These are phyloP conservation scores for Kwoniella newhampshirensis DNA, from an alignment of 768 basidiomycete species.

Conservation along the genomic window DNA sequence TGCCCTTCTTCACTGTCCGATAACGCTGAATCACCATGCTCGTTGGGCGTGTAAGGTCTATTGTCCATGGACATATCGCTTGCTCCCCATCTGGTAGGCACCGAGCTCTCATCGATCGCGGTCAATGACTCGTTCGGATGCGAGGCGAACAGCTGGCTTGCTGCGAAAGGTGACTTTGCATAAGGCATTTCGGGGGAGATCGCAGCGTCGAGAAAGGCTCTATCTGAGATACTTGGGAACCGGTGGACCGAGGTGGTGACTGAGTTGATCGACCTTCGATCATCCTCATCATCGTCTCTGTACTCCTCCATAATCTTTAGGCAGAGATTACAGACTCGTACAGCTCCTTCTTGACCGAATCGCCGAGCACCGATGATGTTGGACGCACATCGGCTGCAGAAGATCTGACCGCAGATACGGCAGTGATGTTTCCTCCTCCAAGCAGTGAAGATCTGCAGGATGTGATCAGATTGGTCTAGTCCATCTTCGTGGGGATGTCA, in stretches of 20 bases:
- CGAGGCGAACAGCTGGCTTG: conserved; percentile 75
- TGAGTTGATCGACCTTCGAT: conserved; percentile 76
- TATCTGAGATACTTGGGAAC: conserved; percentile 58
- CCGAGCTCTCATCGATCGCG: conserved; percentile 36
- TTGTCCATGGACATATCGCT: conserved; percentile 10
- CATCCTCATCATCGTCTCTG: conserved; percentile 89
- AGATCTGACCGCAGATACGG: conserved; percentile 98
- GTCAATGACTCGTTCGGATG: conserved; percentile 39
- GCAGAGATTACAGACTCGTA: conserved; percentile 93
- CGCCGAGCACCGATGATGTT: conserved; percentile 92
- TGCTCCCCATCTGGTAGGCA: conserved; percentile 25
- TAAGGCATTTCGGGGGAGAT: conserved; percentile 65
- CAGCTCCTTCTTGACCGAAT: conserved; percentile 91
- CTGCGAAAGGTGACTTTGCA: conserved; percentile 82
- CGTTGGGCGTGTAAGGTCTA: conserved; percentile 25
- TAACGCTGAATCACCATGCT: conserved; percentile 24
- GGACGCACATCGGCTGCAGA: conserved; percentile 94
- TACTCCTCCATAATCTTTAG: conserved; percentile 86
- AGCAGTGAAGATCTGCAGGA: conserved; percentile 65
- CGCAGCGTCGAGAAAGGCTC: conserved; percentile 54
- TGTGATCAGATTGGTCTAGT: not conserved
- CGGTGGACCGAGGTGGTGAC: conserved; percentile 61
- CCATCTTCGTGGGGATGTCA: not conserved
- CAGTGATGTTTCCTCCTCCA: conserved; percentile 98
- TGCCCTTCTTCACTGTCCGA: conserved; percentile 38